Base-by-base conservation (phyloP, 2,329 filamentous ascomycete genomes). In the Aspergillus sp. region DNA sequence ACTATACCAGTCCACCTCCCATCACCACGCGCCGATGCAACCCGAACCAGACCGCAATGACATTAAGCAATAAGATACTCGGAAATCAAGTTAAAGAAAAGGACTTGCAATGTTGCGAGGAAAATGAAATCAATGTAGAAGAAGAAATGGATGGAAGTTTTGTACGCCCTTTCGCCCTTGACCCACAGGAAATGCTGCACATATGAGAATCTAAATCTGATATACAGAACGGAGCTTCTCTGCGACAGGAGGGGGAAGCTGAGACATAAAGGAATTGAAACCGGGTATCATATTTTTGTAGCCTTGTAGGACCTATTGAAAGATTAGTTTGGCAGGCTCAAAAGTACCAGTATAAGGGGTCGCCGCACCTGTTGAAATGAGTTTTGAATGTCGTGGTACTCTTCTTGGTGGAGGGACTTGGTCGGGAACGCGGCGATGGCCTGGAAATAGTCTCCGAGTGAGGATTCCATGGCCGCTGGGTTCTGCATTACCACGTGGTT, bases 381-480 rank as follows among this genome's bases (percentile, higher is more conserved):
- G 57, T 87, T 84, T 60, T 90, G 86, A 57, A 92, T 81, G 62
- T 89, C 87, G 61, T 69, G 71, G 64, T 77, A 78, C 66, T 86
- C 84, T 72, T 88, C 89, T 65, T 86, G 85, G 66, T 89, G 85
- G 34, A 82, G 77, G 61, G 87, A 86, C 75, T 93, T 81, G 60
- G 75, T 77, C 17, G 84, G 82, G 62, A 84, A 96, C 63, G 86
- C 84, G 17, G 94, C 91, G 79, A 98, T 96, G 60, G 91, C 85
- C 55, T 83, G 85, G 76, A 99, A 96, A 79, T 95, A 96, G 60
- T 90, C 86, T 41, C 90, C 83, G 46, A 99, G 82, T 61, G 89
- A 91, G 68, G 89, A 89, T 79, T 98, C 95, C 87, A 99, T 94
- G 2, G 93, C 92, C 73, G 93, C 87, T 0, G 95, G 95, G 71